Base-by-base conservation (phyloP, 2,329 filamentous ascomycete species). In the Trichothecium roseum region DNA sequence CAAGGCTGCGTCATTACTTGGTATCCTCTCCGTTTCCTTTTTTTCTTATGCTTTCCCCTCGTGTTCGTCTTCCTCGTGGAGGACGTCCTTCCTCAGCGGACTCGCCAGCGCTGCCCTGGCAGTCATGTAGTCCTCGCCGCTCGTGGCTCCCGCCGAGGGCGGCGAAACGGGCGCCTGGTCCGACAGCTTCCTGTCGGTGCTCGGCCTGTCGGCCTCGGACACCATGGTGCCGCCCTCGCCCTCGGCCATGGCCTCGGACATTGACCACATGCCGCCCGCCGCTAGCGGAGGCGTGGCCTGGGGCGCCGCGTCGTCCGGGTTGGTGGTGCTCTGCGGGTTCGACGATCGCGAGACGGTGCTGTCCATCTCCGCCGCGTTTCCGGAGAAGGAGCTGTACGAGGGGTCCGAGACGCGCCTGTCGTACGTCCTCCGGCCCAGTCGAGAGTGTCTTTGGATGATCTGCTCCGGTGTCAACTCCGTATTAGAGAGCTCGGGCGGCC, bases 401-500 rank as follows among this genome's bases (percentile, higher is more conserved):
- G 49, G 48, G 24, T 32, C 32, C 10, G 32, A 33, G 17, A 27
- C 39, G 5, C 39, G 17, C 16, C 47, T 41, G 31, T 36, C 33
- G 4, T 35, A n/a, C n/a, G n/a, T n/a, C n/a, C n/a, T n/a, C n/a
- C n/a, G 36, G 18, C 45, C 40, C 27, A 53, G 43, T 35, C 45
- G 44, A 10, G 54, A 49, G 38, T 56, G 45, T 30, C 50, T 55
- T 36, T 56, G 54, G 32, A 63, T 55, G n/a, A 66, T 52, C 3
- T 65, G 57, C 10, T 57, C 42, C 6, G 57, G 56, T 0, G 59
- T 53, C 13, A 65, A 50, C 12, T 56, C 56, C 2, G 61, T 64
- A 38, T 63, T 62, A 14, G 63, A 56, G 3, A 74, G 58, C 41
- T 74, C 70, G 13, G 49, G 52, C 1, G 45, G 57, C 0, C 55